Conservation (phyloP, 352 stramenopile genomes). For the Plasmopara halstedii region DNA sequence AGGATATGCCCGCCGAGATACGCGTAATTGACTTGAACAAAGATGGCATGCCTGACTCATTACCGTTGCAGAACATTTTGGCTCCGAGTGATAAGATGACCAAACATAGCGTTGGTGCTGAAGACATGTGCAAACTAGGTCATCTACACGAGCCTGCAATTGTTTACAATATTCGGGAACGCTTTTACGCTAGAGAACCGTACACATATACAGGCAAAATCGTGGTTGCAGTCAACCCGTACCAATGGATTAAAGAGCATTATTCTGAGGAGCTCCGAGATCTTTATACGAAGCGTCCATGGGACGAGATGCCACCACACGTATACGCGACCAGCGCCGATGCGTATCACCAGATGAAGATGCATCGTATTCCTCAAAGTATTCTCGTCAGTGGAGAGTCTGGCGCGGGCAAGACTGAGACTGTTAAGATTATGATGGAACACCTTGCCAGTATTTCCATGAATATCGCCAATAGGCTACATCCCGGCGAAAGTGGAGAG, state of each 20-base stretch:
- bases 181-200: slow-evolving; percentile 79
- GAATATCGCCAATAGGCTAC: slow-evolving; percentile 48
- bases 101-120: slow-evolving; percentile 38
- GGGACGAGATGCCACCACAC: slow-evolving; percentile 76
- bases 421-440: slow-evolving; percentile 96
- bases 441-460: slow-evolving; percentile 87
- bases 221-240: slow-evolving; percentile 95
- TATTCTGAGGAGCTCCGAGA: slow-evolving; percentile 75
- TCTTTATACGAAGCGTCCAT: slow-evolving; percentile 58
- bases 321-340: slow-evolving; percentile 86
- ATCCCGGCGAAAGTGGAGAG: slow-evolving; percentile 52
- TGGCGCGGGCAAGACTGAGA: slow-evolving; percentile 93
- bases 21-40: slow-evolving; percentile 60
- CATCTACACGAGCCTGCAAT: slow-evolving; percentile 89
- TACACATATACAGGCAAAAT: slow-evolving; percentile 98
- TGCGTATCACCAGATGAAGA: slow-evolving; percentile 78
- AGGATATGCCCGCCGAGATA: slow-evolving; percentile 30
- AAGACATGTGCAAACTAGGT: slow-evolving; percentile 81
- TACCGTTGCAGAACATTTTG: slow-evolving; percentile 62
- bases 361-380: slow-evolving; percentile 58
- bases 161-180: slow-evolving; percentile 86
- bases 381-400: slow-evolving; percentile 93
- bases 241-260: slow-evolving; percentile 82
- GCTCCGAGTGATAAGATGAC: slow-evolving; percentile 8
- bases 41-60: slow-evolving; percentile 64